Conservation (phyloP, 257 asterid species). For the Jaltomata sinuosa region DNA sequence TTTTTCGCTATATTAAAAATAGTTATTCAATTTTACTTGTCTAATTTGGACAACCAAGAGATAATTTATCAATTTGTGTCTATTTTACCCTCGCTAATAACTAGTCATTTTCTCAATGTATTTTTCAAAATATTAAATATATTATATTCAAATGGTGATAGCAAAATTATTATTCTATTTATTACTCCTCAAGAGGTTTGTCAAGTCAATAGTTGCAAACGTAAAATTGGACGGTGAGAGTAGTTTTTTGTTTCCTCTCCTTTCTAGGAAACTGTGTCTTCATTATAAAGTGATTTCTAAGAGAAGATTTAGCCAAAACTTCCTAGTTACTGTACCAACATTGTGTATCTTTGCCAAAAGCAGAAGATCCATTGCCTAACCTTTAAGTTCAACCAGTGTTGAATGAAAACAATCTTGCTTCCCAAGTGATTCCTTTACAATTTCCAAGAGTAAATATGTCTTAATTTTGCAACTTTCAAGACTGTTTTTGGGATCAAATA, state of each 20-base stretch:
- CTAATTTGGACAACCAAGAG: no score
- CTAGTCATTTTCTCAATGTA: no score
- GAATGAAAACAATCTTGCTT: not conserved
- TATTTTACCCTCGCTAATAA: no score
- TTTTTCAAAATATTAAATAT: no score
- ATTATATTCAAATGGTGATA: no score
- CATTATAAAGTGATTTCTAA: not conserved
- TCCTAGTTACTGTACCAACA: not conserved
- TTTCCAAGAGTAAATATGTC: not conserved
- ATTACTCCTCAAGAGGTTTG: no score
- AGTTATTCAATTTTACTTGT: no score
- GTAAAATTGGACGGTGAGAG: no score
- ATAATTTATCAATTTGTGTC: no score
- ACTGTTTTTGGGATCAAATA: not conserved
- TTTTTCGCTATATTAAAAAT: no score
- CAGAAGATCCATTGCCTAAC: not conserved
- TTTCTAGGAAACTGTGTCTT: not conserved
- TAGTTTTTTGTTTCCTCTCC: not conserved
- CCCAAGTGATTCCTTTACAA: not conserved
- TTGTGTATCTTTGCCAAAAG: not conserved
- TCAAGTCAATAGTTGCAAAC: no score
- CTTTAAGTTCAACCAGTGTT: not conserved
- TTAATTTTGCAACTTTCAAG: not conserved
- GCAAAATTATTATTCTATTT: no score
- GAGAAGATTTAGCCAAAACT: not conserved